Evolutionary conservation across 768 basidiomycete species (phyloP).

Genomic region (Sporobolomyces pararoseus): DNA sequence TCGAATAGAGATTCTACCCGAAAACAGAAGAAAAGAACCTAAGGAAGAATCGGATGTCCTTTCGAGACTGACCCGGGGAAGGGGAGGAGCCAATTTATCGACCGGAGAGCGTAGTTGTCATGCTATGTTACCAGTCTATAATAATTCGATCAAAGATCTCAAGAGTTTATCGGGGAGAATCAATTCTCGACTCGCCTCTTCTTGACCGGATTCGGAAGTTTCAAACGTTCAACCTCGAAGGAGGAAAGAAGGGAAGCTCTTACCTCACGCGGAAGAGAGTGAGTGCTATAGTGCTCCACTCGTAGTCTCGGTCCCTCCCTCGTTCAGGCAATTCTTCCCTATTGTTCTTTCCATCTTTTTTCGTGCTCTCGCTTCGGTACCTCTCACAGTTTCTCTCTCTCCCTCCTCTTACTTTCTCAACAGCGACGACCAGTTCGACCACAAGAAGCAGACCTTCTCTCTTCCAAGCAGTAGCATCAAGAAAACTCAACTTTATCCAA

Average conservation of each 20-base stretch:
- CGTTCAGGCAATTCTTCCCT: too few species aligned
- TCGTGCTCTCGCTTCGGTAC: not conserved
- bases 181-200: conserved; percentile 1
- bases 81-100: too few species aligned
- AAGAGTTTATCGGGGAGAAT: too few species aligned
- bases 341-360: too few species aligned
- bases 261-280: not conserved
- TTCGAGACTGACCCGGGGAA: too few species aligned
- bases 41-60: too few species aligned
- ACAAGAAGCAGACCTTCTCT: too few species aligned
- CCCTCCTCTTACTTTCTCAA: not conserved
- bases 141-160: too few species aligned
- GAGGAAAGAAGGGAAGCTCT: not conserved
- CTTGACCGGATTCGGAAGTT: conserved; percentile 3
- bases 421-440: not conserved
- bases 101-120: too few species aligned
- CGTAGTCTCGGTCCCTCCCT: not conserved
- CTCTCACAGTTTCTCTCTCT: not conserved
- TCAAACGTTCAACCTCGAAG: not conserved
- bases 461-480: not conserved
- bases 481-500: not conserved
- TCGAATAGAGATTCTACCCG: too few species aligned
- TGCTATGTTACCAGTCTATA: too few species aligned
- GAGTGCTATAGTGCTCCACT: not conserved
- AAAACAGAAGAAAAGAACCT: too few species aligned